Conservation (phyloP, 129 eudicot genomes). For the Daucus carota region DH1_v3.0 NC_030382.2:44126501-44127000, state of each 20-base stretch:
- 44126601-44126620: not conserved
- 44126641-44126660: not conserved
- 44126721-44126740: conserved; percentile 20
- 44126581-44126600: not conserved
- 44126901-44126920: conserved; percentile 58
- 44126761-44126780: conserved; percentile 50
- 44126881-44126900: conserved; percentile 20
- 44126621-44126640: not conserved
- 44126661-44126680: not conserved
- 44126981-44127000: conserved; percentile 47
- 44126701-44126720: not conserved
- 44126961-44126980: conserved; percentile 42
- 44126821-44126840: conserved; percentile 47
- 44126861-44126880: conserved; percentile 51
- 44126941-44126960: conserved; percentile 6
- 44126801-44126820: conserved; percentile 40
- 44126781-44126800: conserved; percentile 39
- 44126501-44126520: not conserved
- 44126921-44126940: conserved; percentile 23
- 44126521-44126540: not conserved
- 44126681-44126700: not conserved
- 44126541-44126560: not conserved
- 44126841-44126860: conserved; percentile 40
- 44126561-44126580: not conserved
- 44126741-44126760: conserved; percentile 39